Evolutionary conservation across 2,329 filamentous ascomycete species (phyloP), one percentile per base, ranked within the genome.

Genomic region (Cordyceps cicadae): DNA sequence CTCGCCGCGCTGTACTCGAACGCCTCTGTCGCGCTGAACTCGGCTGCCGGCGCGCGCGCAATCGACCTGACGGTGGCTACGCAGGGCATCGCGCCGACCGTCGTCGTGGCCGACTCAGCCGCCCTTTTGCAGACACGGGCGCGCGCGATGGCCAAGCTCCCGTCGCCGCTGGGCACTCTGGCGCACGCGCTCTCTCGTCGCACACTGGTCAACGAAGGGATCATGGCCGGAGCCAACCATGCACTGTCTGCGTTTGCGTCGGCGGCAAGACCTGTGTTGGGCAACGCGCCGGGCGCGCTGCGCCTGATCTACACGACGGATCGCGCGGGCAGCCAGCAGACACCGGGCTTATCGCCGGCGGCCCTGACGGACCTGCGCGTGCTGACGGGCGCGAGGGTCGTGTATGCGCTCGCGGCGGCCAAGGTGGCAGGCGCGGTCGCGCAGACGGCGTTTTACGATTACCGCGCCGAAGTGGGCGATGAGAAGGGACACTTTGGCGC

Each of bases 371-470:
- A 97, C 69, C 75, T 97, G 61, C 86, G 92, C 51, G 82, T 95
- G 57, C 90, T 92, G 72, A 90, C 89, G 2, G 84, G 88, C 32
- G 87, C 91, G 1, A 85, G 91, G 56, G 80, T 97, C 61, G 80
- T 95, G 55, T 96, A 97, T 72, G 92, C 92, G 3, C 79, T 99
- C 59, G 89, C 91, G 19, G 86, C 89, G 0, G 79, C 90, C 26
- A 84, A 85, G 63, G 89, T 97, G n/a, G 93, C 92, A 2, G 94
- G 94, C 43, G 88, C 92, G 0, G 84, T 96, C n/a, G 79, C 88
- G 1, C 93, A 97, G 75, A 96, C 90, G 8, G 87, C 90, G 63
- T 81, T 92, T 45, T 95, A 90, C 70, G 93, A 97, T 71, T 97
- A 97, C 72, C 80, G 93, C 65, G 79, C 81, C 63, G 76, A 74